These are phyloP conservation scores for Neolentinus lepideus DNA, from an alignment of 1,284 basidiomycete species.

Conservation along the genomic window DNA sequence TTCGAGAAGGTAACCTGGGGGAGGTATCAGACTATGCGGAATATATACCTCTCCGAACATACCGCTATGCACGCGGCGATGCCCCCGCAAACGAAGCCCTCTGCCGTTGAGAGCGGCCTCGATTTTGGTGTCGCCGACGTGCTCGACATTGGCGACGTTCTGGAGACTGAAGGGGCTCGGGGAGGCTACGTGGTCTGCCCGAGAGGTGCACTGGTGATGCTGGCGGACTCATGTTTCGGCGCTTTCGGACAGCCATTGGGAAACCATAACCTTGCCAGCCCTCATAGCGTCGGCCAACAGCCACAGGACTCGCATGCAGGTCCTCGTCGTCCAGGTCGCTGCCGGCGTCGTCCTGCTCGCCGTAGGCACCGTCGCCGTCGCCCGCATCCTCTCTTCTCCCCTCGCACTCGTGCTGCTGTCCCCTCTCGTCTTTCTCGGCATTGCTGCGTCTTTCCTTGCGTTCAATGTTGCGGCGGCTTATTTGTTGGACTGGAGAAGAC, in stretches of 20 bases:
- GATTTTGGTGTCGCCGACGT: neutral
- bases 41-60: slow-evolving; percentile 15
- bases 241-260: neutral
- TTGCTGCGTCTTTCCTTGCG: slow-evolving; percentile 42
- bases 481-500: slow-evolving; percentile 41
- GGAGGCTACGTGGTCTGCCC: neutral
- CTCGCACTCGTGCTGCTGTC: slow-evolving; percentile 56
- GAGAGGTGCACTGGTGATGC: neutral
- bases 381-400: slow-evolving; percentile 56
- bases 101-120: slow-evolving; percentile 50
- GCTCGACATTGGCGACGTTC: neutral
- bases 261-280: neutral
- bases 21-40: slow-evolving; percentile 3
- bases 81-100: slow-evolving; percentile 83
- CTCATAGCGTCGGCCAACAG: no score
- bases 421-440: slow-evolving; percentile 45
- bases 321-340: slow-evolving; percentile 12
- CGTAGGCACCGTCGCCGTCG: slow-evolving; percentile 41
- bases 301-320: neutral
- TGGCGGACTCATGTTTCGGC: neutral
- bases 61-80: slow-evolving; percentile 87
- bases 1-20: slow-evolving; percentile 75
- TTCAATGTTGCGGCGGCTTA: slow-evolving; percentile 50
- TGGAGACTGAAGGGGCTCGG: neutral
- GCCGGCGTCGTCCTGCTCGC: slow-evolving; percentile 47